Base-by-base conservation (phyloP, 805 yeast genomes). In the Kodamaea kakaduensis region DNA sequence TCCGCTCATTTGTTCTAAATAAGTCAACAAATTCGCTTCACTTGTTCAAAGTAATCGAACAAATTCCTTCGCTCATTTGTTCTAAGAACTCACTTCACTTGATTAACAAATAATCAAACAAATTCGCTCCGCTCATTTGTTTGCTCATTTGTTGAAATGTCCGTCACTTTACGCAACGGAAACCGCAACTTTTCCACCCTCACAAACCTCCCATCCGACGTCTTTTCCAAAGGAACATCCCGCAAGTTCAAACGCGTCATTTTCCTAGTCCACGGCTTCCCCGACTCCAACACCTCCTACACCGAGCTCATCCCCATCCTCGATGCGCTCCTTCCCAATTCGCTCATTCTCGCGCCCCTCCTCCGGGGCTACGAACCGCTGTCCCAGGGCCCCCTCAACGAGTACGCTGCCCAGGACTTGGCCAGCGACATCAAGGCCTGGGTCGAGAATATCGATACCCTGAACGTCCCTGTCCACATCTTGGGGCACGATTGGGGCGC, bases 401-500 rank as follows among this genome's bases (percentile, higher is more conserved):
- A 55, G 23, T 61, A 64, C 42, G 45, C 48, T 16, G 41, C 60
- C 23, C 28, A 40, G 14, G 56, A 61, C 37, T 36, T 63, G 8
- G 69, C 70, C 5, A 41, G 42, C 5, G 71, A 66, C 39, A 53
- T 65, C 17, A 34, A 38, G 31, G 51, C 54, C 23, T 66, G 68
- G 62, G 60, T 63, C 24, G 32, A 31, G 16, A 34, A 41, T 31
- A 35, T 60, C 54, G 17, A 38, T 31, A 34, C 35, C 14, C 29
- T 31, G 9, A 27, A 36, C 9, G 40, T 48, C 12, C 61, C 65
- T 3, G 59, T 64, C 8, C 68, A 64, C 42, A 37, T 66, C 23
- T 54, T 66, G 10, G 70, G 70, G 16, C 71, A 66, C 43, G 71
- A 66, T 44, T 66, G 71, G 71, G 71, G 71, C 14, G 69, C 71